Percentiles rank a stretch among this genome's conserved stretches.
Evolutionary conservation across 2,329 filamentous ascomycete species (phyloP).

Genomic region (Zarea fungicola): DNA sequence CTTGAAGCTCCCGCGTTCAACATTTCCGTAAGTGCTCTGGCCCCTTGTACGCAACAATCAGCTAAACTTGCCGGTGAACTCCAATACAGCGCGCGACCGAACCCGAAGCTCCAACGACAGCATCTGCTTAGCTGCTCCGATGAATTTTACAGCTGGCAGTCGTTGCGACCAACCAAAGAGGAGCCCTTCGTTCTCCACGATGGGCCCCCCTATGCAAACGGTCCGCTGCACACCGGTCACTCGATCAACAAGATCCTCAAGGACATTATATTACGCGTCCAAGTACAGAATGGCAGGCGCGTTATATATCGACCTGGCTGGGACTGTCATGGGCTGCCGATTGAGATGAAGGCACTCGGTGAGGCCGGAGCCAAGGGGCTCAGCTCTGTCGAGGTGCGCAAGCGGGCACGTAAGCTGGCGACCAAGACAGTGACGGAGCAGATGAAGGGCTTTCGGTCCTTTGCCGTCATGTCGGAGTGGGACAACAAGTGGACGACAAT

Average conservation of each 20-base stretch:
- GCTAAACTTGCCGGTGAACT: constrained; percentile 10
- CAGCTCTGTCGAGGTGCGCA: constrained; percentile 55
- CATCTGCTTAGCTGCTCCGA: constrained; percentile 77
- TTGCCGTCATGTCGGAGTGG: constrained; percentile 80
- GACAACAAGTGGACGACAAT: constrained; percentile 71
- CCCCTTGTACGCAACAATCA: background rate
- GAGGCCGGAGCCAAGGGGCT: constrained; percentile 37
- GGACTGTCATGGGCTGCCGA: constrained; percentile 97
- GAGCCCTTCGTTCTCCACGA: constrained; percentile 80
- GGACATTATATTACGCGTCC: constrained; percentile 80
- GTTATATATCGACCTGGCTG: constrained; percentile 87
- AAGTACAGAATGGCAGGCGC: constrained; percentile 65
- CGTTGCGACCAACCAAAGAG: constrained; percentile 46
- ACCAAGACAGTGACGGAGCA: constrained; percentile 64
- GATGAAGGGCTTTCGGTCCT: constrained; percentile 66
- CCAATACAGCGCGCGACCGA: constrained; percentile 44
- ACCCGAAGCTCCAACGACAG: constrained; percentile 41
- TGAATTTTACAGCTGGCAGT: constrained; percentile 87
- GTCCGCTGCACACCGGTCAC: constrained; percentile 84
- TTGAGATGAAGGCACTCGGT: constrained; percentile 90
- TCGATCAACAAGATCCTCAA: constrained; percentile 96
- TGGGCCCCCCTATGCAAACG: constrained; percentile 96
- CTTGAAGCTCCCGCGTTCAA: constrained; percentile 68
- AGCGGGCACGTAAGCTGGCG: constrained; percentile 61
- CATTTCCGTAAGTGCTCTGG: constrained; percentile 57